These are phyloP conservation scores for Terfezia boudieri DNA, from an alignment of 495 filamentous ascomycete genomes.

Conservation along the genomic window DNA sequence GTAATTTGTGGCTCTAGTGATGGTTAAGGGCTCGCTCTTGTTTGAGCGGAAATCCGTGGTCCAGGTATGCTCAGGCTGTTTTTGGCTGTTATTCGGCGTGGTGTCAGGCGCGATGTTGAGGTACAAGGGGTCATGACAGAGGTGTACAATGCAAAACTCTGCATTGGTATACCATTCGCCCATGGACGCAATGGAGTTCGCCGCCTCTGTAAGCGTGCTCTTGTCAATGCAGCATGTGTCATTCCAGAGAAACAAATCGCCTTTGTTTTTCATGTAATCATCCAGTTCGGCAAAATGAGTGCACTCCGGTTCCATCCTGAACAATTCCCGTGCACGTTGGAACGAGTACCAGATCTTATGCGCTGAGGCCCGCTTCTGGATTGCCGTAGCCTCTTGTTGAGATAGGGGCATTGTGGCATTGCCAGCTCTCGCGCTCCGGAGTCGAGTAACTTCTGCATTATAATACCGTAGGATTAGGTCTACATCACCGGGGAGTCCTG, in stretches of 20 bases:
- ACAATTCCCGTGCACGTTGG: conserved; percentile 14
- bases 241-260: conserved; percentile 27
- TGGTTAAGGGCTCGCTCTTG: too few relatives aligned
- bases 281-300: neutral
- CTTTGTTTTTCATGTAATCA: conserved; percentile 2
- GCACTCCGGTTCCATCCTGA: conserved; percentile 15
- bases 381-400: conserved; percentile 19
- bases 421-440: neutral
- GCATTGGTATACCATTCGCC: conserved; percentile 29
- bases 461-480: neutral
- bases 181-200: conserved; percentile 26
- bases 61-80: neutral
- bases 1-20: too few relatives aligned
- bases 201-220: conserved; percentile 21
- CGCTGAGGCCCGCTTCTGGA: conserved; percentile 22
- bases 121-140: conserved; percentile 19
- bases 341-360: conserved; percentile 19
- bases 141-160: conserved; percentile 26
- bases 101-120: neutral
- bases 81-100: neutral
- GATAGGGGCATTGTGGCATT: conserved; percentile 16
- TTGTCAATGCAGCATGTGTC: conserved; percentile 31
- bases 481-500: neutral
- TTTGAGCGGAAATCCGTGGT: neutral
- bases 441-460: neutral